Evolutionary conservation across 805 yeast species (phyloP), one percentile per base, ranked within the genome.

Genomic region (Starmerella stellata): DNA sequence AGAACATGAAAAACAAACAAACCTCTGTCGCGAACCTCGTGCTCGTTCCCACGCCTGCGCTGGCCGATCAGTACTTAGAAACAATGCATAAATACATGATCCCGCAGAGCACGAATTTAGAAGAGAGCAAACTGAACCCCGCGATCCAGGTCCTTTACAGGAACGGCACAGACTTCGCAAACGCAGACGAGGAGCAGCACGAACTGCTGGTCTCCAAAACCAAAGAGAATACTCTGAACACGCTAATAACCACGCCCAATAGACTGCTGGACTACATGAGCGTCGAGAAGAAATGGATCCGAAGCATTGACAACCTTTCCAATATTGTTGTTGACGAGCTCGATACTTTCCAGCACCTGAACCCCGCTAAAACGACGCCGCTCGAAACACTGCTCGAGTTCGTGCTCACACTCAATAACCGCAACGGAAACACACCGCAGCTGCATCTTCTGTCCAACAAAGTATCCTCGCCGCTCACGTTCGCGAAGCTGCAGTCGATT

Each of bases 181-280:
- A 39, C 2, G 42, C 20, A 4, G 52, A 50, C 23, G 48, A 40
- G 20, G 30, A 27, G 17, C 63, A 60, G 39, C 44, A 46, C 15
- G 32, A 40, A 4, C 37, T 33, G 3, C 43, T 58, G 27, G 3
- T 17, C 20, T 19, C 38, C 7, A 19, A 43, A 7, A 30, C 33
- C n/a, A 65, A 70, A 2, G 8, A 13, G 8, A 17, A 16, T 2
- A 31, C 33, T 16, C 4, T 30, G 4, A 68, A 64, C 15, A 63
- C 70, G n/a, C 46, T 70, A 21, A 59, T 70, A n/a, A 71, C 70
- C 2, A 70, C 75, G 0, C 76, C 76, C 0, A 65, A 68, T 5
- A 50, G 75, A 35, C 45, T 70, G 34, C 54, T 69, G 28, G 76
- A 70, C 47, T 60, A 66, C 40, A 48, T 67, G 4, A 18, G 36